Conservation (phyloP, 139 green algal genomes). For the Deuterostichococcus epilithicus region DNA sequence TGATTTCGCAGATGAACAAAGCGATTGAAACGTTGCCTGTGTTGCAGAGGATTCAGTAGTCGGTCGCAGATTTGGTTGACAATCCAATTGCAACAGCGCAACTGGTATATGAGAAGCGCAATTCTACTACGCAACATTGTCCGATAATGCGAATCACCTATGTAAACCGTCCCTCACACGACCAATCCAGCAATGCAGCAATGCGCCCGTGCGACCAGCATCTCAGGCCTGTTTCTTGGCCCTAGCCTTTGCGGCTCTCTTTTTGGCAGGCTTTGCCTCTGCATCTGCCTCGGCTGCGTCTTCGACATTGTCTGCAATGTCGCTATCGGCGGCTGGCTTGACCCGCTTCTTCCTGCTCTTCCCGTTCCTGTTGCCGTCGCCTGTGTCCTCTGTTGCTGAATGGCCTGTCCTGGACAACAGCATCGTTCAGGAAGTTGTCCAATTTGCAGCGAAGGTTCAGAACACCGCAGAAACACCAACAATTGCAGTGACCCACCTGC, state of each 20-base stretch:
- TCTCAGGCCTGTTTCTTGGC: not conserved
- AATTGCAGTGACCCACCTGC: not conserved
- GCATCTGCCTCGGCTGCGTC: not conserved
- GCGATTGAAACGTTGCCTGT: slow-evolving; percentile 24
- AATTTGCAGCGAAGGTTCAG: no score
- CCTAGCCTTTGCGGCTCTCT: not conserved
- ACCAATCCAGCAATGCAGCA: not conserved
- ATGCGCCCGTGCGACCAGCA: no score
- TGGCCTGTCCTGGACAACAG: no score
- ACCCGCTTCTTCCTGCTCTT: not conserved
- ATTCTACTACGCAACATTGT: no score
- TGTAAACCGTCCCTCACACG: no score
- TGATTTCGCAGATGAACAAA: slow-evolving; percentile 65
- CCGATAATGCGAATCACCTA: no score
- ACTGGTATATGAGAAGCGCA: no score
- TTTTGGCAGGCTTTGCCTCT: not conserved
- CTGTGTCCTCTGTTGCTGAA: not conserved
- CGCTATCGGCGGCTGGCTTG: not conserved
- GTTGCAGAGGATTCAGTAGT: not conserved
- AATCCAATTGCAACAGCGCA: no score
- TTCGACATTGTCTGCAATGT: not conserved
- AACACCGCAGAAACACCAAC: no score
- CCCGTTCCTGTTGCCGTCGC: no score
- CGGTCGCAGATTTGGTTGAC: no score
- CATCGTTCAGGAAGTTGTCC: no score